These are phyloP conservation scores for Syzygium malaccense DNA, from an alignment of 441 rosid genomes.

Conservation along the genomic window DNA sequence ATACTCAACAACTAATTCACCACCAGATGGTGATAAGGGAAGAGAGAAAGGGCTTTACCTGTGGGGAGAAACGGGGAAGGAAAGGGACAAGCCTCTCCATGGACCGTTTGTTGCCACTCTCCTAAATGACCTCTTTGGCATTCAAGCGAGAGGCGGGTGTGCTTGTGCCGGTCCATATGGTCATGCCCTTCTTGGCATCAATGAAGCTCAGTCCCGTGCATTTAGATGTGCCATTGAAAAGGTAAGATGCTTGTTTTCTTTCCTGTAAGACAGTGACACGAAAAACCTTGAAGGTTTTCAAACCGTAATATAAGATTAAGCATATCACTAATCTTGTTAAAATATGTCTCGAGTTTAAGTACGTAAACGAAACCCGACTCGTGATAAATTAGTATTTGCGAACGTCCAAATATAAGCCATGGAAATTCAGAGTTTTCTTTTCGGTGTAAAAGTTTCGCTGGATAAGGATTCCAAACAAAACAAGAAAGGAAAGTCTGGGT, in stretches of 20 bases:
- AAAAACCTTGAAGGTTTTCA: not conserved
- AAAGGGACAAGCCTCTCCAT: slow-evolving; percentile 45
- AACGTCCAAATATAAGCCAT: no score
- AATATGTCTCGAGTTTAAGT: no score
- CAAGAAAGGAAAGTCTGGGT: no score
- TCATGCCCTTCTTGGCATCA: slow-evolving; percentile 31
- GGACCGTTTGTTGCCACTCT: slow-evolving; percentile 50
- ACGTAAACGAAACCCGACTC: no score
- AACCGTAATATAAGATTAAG: not conserved
- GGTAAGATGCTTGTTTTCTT: slow-evolving; percentile 7
- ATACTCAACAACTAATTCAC: no score
- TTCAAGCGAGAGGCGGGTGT: slow-evolving; percentile 60
- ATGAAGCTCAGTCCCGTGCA: slow-evolving; percentile 15
- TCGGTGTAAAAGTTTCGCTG: no score
- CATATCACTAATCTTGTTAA: not conserved
- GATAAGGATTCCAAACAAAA: no score
- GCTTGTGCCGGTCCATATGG: slow-evolving; percentile 68
- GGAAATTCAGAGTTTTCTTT: no score
- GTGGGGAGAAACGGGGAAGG: slow-evolving; percentile 30
- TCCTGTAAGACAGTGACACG: not conserved
- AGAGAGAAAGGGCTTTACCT: slow-evolving; percentile 7
- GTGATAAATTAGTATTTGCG: no score
- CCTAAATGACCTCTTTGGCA: slow-evolving; percentile 56
- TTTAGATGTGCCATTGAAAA: slow-evolving; percentile 32
- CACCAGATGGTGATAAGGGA: no score